Evolutionary conservation across 2,329 filamentous ascomycete genomes (phyloP), one percentile per base, ranked within the genome.

Genomic region (Thermochaetoides dissita): DNA sequence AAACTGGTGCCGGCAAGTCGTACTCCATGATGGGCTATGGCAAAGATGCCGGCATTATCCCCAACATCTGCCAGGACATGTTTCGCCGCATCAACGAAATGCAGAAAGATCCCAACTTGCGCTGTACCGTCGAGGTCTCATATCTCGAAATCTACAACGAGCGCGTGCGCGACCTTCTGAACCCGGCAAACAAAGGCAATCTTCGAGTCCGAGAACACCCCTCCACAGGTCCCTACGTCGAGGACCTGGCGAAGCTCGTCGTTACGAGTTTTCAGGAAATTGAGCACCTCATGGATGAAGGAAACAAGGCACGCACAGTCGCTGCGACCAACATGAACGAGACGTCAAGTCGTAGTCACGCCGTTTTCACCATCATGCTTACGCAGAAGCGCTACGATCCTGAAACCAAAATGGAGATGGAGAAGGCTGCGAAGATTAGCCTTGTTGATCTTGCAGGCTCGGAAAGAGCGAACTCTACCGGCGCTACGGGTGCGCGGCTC

Each of bases 11-110:
- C 1, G 91, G 91, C 63, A 98, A 98, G 66, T 95, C 87, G 10
- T 98, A 98, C 63, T 95, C 88, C 30, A 98, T 98, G 89, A 98
- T 98, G 91, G 91, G 91, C 38, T 98, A 96, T 64, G 91, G 91
- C 41, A 82, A 89, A 56, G 89, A 98, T 57, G 76, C 87, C 44
- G 91, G 91, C 61, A 91, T 98, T 49, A 96, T 96, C 48, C 91
- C 93, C 37, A 84, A 79, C 56, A 98, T 98, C 65, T 98, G 91
- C 62, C 84, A 91, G 66, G 82, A 94, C 56, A 96, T 98, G 87
- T 98, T 98, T 61, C 76, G 81, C 57, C 74, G 89, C 49, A 98
- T 98, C 57, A 67, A 67, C 28, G 65, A 66, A 38, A 69, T 89
- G 55, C 73, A 82, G 52, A 59, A 71, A 52, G 86, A 94, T 62